A percentile compares a stretch with the other conserved stretches of the same genome.
These are phyloP conservation scores for Pyrenula massariospora DNA, from an alignment of 495 filamentous ascomycete genomes.

Conservation along the genomic window DNA sequence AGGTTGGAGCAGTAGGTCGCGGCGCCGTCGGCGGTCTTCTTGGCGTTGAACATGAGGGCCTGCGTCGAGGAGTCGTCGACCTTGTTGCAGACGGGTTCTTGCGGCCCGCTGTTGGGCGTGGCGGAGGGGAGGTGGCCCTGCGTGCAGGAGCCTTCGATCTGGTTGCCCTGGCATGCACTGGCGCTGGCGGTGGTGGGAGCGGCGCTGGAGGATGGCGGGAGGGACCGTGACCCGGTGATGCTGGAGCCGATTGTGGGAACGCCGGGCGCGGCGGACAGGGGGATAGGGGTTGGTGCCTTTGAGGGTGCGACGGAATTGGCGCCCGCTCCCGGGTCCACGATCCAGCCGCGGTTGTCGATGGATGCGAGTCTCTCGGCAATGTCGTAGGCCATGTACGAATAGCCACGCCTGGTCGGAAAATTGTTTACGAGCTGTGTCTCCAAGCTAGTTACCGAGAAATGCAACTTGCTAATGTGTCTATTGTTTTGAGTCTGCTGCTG, in stretches of 20 bases:
- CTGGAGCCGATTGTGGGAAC: background rate
- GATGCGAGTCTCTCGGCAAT: background rate
- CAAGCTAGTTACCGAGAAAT: background rate
- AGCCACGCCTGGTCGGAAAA: background rate
- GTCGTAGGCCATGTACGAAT: background rate
- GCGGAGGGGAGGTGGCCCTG: background rate
- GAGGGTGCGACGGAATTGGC: background rate
- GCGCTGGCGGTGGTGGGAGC: background rate
- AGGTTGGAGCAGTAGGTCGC: slow-evolving; percentile 2
- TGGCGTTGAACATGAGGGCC: background rate
- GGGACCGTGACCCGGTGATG: no score
- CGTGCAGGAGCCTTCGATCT: slow-evolving; percentile 2
- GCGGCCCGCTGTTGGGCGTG: slow-evolving; percentile 1
- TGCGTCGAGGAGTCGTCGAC: background rate
- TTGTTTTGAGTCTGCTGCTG: background rate
- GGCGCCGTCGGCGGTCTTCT: background rate
- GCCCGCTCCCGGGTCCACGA: background rate
- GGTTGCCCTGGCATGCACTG: background rate
- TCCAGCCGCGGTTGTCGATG: background rate
- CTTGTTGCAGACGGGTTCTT: slow-evolving; percentile 2
- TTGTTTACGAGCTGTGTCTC: background rate
- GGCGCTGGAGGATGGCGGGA: no score
- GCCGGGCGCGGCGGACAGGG: background rate
- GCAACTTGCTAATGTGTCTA: background rate
- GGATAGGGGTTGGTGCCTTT: background rate